Base-by-base conservation (phyloP, 140 eudicot species). In the Ambrosia hybrid region DNA sequence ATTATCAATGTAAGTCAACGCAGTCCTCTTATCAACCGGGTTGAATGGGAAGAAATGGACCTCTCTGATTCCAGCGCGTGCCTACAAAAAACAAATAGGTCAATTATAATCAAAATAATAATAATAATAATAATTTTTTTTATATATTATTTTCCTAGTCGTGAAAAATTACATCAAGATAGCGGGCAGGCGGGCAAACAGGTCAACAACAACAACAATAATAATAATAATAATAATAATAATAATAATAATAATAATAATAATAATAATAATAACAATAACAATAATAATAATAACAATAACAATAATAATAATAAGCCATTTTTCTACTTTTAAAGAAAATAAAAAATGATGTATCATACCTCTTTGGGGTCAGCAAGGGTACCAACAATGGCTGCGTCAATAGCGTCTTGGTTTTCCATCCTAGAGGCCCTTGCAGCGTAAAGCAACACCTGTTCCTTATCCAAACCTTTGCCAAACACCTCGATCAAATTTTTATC, bases 281-380 rank as follows among this genome's bases (percentile, higher is more conserved):
- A 39, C 9, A 5, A 57, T 38, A 49, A 43, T 3, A 16, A 36
- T 37, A 2, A 37, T 0, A 51, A 51, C 0, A 51, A 0, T 11
- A 51, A 51, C 0, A 9, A 0, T 59, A 53, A 39, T 21, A 36
- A 14, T n/a, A 9, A 49, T 56, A 43, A 55, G 26, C 26, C 26
- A n/a, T 30, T 30, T 30, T 30, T 30, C 34, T 30, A 30, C 2
- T 30, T 30, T 1, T 30, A 30, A 30, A 30, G 34, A 30, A 30
- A 30, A 30, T 30, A 30, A 30, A 30, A 30, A 30, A 30, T 30
- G 34, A 30, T 30, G 34, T 30, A 30, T 30, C 34, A 41, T 66
- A 87, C 97, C 92, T 92, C 98, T 70, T 89, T 89, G 6, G 98
- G 98, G 68, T 92, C 98, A 57, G 98, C 98, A 66, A 92, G 96